These are phyloP conservation scores for Corymbia maculata DNA, from an alignment of 345 rosid genomes.

Conservation along the genomic window DNA sequence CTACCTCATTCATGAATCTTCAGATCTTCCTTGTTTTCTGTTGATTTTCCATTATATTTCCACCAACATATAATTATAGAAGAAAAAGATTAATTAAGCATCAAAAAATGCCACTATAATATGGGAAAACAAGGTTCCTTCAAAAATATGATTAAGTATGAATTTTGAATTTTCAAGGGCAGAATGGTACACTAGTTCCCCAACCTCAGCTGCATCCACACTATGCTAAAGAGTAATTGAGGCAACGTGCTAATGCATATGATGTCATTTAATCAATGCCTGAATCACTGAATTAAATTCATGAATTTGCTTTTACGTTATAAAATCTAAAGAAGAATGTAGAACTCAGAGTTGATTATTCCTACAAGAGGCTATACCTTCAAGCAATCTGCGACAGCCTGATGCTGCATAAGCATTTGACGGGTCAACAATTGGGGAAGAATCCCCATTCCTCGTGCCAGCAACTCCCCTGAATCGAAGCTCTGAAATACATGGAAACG, in stretches of 20 bases:
- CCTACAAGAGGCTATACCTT: slow-evolving; percentile 10
- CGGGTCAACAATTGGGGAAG: slow-evolving; percentile 21
- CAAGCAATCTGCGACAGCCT: slow-evolving; percentile 10
- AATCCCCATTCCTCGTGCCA: slow-evolving; percentile 6
- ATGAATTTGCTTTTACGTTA: background rate
- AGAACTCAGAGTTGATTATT: background rate
- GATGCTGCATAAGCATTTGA: slow-evolving; percentile 13
- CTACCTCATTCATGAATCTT: background rate
- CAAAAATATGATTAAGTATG: background rate
- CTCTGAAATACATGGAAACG: slow-evolving; percentile 21
- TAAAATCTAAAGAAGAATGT: background rate
- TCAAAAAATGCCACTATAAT: background rate
- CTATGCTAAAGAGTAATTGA: background rate
- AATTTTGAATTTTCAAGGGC: background rate
- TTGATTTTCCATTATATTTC: background rate
- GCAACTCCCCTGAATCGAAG: slow-evolving; percentile 5
- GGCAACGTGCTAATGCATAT: background rate
- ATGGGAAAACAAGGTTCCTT: background rate
- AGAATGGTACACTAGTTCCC: background rate
- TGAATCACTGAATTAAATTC: background rate
- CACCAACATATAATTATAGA: background rate
- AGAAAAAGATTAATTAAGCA: background rate
- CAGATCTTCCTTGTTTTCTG: background rate
- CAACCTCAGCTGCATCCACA: background rate
- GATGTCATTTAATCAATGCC: background rate